Conservation (phyloP, 345 rosid genomes). For the Ailanthus altissimus region DNA sequence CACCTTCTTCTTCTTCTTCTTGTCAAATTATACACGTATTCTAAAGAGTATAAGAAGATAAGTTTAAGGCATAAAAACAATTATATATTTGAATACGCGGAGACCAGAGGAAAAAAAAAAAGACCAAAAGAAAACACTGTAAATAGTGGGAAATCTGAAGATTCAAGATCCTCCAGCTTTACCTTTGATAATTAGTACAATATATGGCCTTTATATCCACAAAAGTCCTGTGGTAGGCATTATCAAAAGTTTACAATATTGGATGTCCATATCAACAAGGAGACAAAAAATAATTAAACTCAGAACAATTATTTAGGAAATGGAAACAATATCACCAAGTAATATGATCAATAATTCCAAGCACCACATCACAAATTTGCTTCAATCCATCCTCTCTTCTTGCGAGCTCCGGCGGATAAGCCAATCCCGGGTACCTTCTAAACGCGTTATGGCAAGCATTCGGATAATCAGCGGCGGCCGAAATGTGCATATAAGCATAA, state of each 20-base stretch:
- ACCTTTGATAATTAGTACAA: background rate
- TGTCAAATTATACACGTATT: too few relatives aligned
- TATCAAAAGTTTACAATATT: too few relatives aligned
- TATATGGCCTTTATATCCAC: background rate
- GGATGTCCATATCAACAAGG: background rate
- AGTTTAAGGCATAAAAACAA: too few relatives aligned
- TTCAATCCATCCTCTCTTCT: constrained; percentile 61
- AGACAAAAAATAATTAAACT: background rate
- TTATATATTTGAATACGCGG: too few relatives aligned
- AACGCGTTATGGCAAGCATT: constrained; percentile 65
- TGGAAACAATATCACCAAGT: constrained; percentile 24
- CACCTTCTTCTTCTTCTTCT: too few relatives aligned
- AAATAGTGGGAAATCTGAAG: background rate
- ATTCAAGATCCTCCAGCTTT: background rate
- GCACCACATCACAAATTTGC: constrained; percentile 68
- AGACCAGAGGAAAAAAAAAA: background rate
- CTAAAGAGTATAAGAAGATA: too few relatives aligned
- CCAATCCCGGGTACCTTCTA: constrained; percentile 42
- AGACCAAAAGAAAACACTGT: background rate
- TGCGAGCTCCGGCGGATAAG: constrained; percentile 63
- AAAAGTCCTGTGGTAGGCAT: background rate
- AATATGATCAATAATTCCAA: constrained; percentile 55
- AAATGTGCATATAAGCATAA: constrained; percentile 63
- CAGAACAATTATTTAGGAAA: background rate
- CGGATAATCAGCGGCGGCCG: constrained; percentile 76